These are phyloP conservation scores for Neocatenulostroma microsporum DNA, from an alignment of 2,329 filamentous ascomycete species.

Conservation along the genomic window DNA sequence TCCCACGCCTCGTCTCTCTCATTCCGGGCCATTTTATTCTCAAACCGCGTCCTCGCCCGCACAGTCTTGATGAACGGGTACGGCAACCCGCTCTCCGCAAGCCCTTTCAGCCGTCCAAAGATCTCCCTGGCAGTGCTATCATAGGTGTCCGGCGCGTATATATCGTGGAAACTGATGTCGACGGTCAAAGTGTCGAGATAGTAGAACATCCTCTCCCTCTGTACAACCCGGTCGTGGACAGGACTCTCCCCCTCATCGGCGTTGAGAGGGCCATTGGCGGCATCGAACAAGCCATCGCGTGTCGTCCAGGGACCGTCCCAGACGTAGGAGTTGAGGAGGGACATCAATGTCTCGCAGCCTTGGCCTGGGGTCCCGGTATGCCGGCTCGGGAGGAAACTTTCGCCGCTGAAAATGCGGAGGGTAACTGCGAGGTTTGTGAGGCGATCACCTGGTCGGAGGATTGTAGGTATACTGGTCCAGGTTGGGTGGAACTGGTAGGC, in stretches of 20 bases:
- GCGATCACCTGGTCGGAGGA: conserved; percentile 1
- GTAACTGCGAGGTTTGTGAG: conserved; percentile 14
- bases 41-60: conserved; percentile 1
- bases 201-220: conserved; percentile 9
- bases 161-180: conserved; percentile 16
- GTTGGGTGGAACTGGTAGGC: conserved; percentile 18
- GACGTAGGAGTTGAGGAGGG: conserved; percentile 18
- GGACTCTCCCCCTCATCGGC: too few species aligned
- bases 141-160: conserved; percentile 19
- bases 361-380: conserved; percentile 14
- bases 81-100: conserved; percentile 6
- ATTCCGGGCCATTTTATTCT: too few species aligned
- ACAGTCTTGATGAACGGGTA: conserved; percentile 2
- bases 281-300: too few species aligned
- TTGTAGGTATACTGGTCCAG: conserved; percentile 16
- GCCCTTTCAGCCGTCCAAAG: conserved; percentile 14
- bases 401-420: conserved; percentile 19
- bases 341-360: conserved; percentile 13
- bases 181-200: conserved; percentile 15
- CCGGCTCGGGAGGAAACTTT: conserved; percentile 20
- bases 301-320: conserved; percentile 16
- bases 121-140: conserved; percentile 12
- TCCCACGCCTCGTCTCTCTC: too few species aligned
- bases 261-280: too few species aligned
- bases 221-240: too few species aligned